These are phyloP conservation scores for Pezicula carpinea DNA, from an alignment of 2,329 filamentous ascomycete genomes.

Conservation along the genomic window DNA sequence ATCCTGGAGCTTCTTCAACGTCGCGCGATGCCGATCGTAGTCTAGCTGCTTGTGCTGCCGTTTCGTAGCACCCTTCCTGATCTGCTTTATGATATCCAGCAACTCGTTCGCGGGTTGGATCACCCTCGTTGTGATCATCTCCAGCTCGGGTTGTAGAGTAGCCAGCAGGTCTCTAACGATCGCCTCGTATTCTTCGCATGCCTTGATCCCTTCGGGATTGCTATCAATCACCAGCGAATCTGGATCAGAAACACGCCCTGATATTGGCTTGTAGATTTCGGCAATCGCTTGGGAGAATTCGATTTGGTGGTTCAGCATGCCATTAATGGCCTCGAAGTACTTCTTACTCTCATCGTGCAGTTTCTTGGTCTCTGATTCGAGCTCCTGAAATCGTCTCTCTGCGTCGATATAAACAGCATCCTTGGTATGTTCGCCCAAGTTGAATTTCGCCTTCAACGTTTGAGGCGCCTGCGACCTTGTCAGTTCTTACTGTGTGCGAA, in stretches of 20 bases:
- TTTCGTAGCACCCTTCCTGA: conserved; percentile 83
- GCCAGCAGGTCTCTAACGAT: conserved; percentile 88
- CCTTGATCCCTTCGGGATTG: conserved; percentile 87
- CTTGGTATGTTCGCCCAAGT: conserved; percentile 92
- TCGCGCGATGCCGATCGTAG: conserved; percentile 79
- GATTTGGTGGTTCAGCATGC: conserved; percentile 96
- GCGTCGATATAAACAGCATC: conserved; percentile 93
- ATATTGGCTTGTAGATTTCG: conserved; percentile 98
- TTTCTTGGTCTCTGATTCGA: conserved; percentile 94
- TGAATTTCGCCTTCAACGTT: conserved; percentile 86
- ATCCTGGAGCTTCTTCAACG: conserved; percentile 90
- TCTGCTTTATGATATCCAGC: conserved; percentile 89
- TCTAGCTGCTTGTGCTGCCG: conserved; percentile 97
- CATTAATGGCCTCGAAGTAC: conserved; percentile 97
- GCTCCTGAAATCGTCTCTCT: conserved; percentile 87
- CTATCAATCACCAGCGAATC: conserved; percentile 76
- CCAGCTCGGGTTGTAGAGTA: conserved; percentile 83
- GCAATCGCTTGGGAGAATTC: conserved; percentile 95
- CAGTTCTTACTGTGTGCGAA: conserved; percentile 18
- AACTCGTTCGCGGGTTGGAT: conserved; percentile 92
- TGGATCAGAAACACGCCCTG: conserved; percentile 89
- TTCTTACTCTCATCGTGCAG: conserved; percentile 96
- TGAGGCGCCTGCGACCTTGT: conserved; percentile 66
- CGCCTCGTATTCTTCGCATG: conserved; percentile 92
- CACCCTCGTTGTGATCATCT: conserved; percentile 92